Conservation (phyloP, 768 basidiomycete genomes). For the Rhodotorula paludigena region DNA sequence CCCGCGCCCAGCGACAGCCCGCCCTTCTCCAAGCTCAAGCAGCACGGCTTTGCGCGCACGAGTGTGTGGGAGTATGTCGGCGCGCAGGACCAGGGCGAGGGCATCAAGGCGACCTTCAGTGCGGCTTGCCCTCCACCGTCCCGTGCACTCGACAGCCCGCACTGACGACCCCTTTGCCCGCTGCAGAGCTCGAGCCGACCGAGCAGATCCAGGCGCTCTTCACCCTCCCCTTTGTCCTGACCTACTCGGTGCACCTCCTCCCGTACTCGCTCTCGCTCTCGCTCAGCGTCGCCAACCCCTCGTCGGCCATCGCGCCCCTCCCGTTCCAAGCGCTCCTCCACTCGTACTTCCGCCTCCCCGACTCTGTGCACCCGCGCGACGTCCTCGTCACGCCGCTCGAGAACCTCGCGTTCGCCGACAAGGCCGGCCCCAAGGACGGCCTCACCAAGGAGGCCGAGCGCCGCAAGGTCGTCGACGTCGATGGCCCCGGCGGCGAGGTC, state of each 20-base stretch:
- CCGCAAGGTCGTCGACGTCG: constrained; percentile 58
- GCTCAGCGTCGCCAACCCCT: constrained; percentile 38
- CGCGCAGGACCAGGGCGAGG: constrained; percentile 60
- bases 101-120: constrained; percentile 64
- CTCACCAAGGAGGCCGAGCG: constrained; percentile 55
- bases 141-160: neutral
- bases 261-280: constrained; percentile 70
- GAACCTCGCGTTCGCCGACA: constrained; percentile 69
- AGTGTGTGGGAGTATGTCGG: constrained; percentile 61
- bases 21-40: constrained; percentile 62
- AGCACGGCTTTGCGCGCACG: constrained; percentile 89
- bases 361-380: constrained; percentile 54
- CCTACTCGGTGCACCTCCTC: constrained; percentile 73
- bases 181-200: constrained; percentile 59
- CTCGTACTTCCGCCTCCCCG: constrained; percentile 64
- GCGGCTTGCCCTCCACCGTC: constrained; percentile 43
- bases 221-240: constrained; percentile 63
- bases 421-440: constrained; percentile 48
- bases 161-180: neutral
- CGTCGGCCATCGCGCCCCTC: constrained; percentile 26
- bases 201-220: constrained; percentile 59
- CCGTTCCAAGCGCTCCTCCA: constrained; percentile 92
- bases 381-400: constrained; percentile 61
- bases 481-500: constrained; percentile 39
- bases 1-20: constrained; percentile 61